A percentile compares a stretch with the other conserved stretches of the same genome.
phyloP scores from a whole-genome alignment of 345 rosid genomes.

The Anastatica hierochuntica region DNA sequence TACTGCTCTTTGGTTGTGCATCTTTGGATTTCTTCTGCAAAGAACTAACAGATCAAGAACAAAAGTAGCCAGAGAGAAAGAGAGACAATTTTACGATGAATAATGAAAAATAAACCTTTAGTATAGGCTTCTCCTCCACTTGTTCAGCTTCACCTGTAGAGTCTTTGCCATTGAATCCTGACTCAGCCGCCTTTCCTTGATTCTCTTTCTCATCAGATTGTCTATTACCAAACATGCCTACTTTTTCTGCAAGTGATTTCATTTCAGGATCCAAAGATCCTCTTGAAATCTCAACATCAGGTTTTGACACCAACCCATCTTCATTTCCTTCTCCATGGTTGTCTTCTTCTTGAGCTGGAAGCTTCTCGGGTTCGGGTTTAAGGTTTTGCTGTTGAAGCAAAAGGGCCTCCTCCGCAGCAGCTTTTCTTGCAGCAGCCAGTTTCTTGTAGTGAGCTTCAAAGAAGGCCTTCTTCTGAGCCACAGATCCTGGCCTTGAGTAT shows the following conservation, averaged over 20 bases:
- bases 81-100: background rate
- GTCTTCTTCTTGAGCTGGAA: slow-evolving; percentile 12
- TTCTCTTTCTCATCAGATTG: slow-evolving; percentile 36
- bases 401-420: slow-evolving; percentile 45
- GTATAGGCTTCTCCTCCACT: slow-evolving; percentile 22
- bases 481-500: slow-evolving; percentile 68
- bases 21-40: slow-evolving; percentile 32
- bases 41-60: slow-evolving; percentile 1
- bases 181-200: background rate
- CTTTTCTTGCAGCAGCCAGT: slow-evolving; percentile 73
- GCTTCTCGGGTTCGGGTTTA: slow-evolving; percentile 12
- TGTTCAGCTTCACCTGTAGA: background rate
- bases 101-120: slow-evolving; percentile 31
- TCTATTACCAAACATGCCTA: slow-evolving; percentile 9
- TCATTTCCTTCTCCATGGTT: slow-evolving; percentile 3
- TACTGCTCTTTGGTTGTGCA: slow-evolving; percentile 26
- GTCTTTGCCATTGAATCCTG: slow-evolving; percentile 6
- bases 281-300: slow-evolving; percentile 3
- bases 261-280: background rate
- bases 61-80: background rate
- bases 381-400: slow-evolving; percentile 40
- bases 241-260: slow-evolving; percentile 18
- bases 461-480: slow-evolving; percentile 81
- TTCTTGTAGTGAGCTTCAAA: slow-evolving; percentile 82
- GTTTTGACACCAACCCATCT: slow-evolving; percentile 3